These are phyloP conservation scores for Scleroderma citrinum DNA, from an alignment of 768 basidiomycete species.

Conservation along the genomic window DNA sequence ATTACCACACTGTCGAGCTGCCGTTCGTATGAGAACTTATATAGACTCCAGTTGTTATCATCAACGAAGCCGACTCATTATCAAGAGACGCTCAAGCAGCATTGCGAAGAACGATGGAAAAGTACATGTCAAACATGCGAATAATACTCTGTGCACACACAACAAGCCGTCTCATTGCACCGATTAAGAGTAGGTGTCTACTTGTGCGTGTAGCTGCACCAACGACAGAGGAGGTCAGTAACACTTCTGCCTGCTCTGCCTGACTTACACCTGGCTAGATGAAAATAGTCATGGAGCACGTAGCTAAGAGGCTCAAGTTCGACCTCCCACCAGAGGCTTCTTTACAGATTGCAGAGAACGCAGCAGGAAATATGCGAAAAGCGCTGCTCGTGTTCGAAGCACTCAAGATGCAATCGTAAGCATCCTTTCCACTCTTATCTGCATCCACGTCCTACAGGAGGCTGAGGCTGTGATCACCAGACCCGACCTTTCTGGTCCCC, in stretches of 20 bases:
- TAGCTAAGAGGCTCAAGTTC: constrained; percentile 76
- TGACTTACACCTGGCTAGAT: constrained; percentile 47
- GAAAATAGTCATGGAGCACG: constrained; percentile 66
- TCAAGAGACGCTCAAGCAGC: constrained; percentile 97
- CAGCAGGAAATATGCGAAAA: constrained; percentile 89
- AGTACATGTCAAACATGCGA: constrained; percentile 97
- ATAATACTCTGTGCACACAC: constrained; percentile 96
- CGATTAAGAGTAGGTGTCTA: constrained; percentile 93
- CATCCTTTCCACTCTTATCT: constrained; percentile 3
- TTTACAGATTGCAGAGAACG: constrained; percentile 70
- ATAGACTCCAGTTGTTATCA: constrained; percentile 73
- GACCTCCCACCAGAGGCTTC: constrained; percentile 74
- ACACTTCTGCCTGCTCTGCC: neutral
- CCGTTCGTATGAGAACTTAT: neutral
- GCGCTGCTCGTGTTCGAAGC: constrained; percentile 93
- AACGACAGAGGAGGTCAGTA: constrained; percentile 60
- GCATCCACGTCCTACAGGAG: neutral
- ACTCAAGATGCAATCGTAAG: constrained; percentile 93
- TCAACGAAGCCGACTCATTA: constrained; percentile 95
- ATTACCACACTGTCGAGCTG: neutral
- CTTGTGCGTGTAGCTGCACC: constrained; percentile 93
- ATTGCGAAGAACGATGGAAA: constrained; percentile 96
- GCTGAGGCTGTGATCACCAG: constrained; percentile 31
- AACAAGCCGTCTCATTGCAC: constrained; percentile 92
- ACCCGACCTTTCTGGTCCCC: constrained; percentile 73